Base-by-base conservation (phyloP, 768 basidiomycete genomes). In the Leccinum uliginosum region DNA sequence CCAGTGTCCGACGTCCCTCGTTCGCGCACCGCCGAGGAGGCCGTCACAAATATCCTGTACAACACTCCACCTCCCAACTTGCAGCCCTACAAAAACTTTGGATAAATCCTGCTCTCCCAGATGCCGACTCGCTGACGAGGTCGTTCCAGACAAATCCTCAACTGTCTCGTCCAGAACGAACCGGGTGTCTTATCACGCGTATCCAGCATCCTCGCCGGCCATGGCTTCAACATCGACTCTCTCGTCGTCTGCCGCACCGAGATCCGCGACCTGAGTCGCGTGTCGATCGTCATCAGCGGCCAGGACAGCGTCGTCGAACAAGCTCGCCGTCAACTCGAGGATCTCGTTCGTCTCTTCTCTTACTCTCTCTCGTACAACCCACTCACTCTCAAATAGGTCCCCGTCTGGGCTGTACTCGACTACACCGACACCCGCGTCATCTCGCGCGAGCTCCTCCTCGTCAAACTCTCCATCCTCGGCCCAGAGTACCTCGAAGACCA, bases 281-380 rank as follows among this genome's bases (percentile, higher is more conserved):
- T 99, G 97, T 97, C 92, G 69, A 93, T 99, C 72, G 94, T 98
- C 62, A 80, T 99, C 49, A 87, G 85, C 55, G 97, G 97, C 1
- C 97, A 99, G 73, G 97, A 99, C 67, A 92, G 93, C 56, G 95
- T 98, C 45, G 89, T 99, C 52, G 97, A 98, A 74, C 97, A 99
- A 72, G 96, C 93, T 11, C 81, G 97, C 43, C 78, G 97, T 60
- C 96, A 98, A 62, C 83, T 99, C 15, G 97, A 98, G 64, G 97
- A 99, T 67, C 81, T 98, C 62, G 96, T 97, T 67, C 59, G 91
- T 81, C 11, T n/a, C n/a, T n/a, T n/a, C n/a, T n/a, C n/a, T 2
- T 15, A 8, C 4, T n/a, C 1, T 12, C 26, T 15, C 34, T 34
- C 35, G 8, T 38, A n/a, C 8, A 17, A 2, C 9, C 7, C 15